phyloP scores from a whole-genome alignment of 495 filamentous ascomycete species.

The Hypoxylon lenormandii region DNA sequence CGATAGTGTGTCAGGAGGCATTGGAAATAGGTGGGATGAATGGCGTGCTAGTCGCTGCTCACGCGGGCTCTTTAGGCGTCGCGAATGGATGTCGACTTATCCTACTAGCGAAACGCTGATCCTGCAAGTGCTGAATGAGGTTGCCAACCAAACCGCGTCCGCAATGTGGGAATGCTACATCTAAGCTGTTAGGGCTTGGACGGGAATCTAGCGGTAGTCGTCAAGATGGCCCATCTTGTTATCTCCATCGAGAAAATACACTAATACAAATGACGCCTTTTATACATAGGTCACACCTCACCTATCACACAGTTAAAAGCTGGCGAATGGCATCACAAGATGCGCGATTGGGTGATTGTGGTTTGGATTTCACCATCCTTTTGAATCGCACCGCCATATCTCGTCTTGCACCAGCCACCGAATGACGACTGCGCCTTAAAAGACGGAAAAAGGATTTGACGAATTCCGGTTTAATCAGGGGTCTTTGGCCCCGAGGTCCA shows the following conservation, averaged over 20 bases:
- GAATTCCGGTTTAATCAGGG: no score
- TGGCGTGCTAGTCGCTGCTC: slow-evolving; percentile 41
- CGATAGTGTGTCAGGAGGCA: slow-evolving; percentile 27
- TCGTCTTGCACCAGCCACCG: slow-evolving; percentile 17
- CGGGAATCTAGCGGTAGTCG: slow-evolving; percentile 22
- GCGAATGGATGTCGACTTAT: slow-evolving; percentile 19
- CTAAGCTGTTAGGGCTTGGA: slow-evolving; percentile 13
- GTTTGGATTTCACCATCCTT: slow-evolving; percentile 37
- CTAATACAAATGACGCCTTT: slow-evolving; percentile 6
- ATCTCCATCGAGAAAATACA: not conserved
- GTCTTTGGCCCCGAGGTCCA: no score
- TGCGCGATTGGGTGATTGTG: slow-evolving; percentile 40
- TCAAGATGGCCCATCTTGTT: slow-evolving; percentile 7
- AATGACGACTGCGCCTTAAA: not conserved
- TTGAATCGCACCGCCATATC: slow-evolving; percentile 12
- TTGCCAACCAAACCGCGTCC: slow-evolving; percentile 16
- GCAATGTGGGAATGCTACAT: slow-evolving; percentile 1
- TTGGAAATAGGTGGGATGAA: slow-evolving; percentile 46
- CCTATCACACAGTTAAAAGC: slow-evolving; percentile 17
- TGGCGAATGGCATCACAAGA: slow-evolving; percentile 33
- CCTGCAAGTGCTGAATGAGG: slow-evolving; percentile 4
- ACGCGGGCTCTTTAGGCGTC: slow-evolving; percentile 32
- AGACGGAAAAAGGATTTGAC: not conserved
- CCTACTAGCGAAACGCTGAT: slow-evolving; percentile 22
- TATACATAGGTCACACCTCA: slow-evolving; percentile 10